A percentile compares a stretch with the other conserved stretches of the same genome.
These are phyloP conservation scores for Pseudisothecium myosuroides DNA, from an alignment of 225 moss, liverwort and hornwort genomes.

Conservation along the genomic window DNA sequence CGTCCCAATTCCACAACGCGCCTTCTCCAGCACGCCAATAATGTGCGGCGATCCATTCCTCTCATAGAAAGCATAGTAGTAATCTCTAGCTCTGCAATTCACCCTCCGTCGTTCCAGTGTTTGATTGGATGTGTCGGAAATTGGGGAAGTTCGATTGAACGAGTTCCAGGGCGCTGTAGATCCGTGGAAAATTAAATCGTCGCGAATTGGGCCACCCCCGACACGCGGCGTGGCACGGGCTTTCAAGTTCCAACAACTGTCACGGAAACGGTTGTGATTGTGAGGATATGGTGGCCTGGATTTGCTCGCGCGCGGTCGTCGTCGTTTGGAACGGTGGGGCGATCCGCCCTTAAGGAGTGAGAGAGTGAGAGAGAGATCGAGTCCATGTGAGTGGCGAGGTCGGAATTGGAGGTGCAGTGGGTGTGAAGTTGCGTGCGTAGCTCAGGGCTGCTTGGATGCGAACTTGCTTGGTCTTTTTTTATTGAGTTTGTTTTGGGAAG, in stretches of 20 bases:
- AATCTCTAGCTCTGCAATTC: background rate
- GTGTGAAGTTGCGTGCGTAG: background rate
- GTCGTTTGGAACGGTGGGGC: background rate
- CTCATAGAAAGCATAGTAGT: background rate
- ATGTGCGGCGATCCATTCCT: background rate
- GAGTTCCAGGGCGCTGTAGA: background rate
- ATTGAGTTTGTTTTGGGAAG: background rate
- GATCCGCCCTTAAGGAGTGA: background rate
- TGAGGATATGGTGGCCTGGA: background rate
- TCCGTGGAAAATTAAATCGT: background rate
- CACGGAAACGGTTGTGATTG: slow-evolving; percentile 7
- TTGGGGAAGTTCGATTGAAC: background rate
- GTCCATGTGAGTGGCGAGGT: background rate
- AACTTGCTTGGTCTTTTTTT: background rate
- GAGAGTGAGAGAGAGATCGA: background rate
- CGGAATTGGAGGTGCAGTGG: background rate
- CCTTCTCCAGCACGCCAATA: background rate
- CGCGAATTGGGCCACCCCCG: background rate
- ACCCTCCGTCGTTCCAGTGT: background rate
- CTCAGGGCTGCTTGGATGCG: background rate
- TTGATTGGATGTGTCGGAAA: background rate
- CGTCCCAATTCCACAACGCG: background rate
- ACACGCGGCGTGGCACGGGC: background rate
- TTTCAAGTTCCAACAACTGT: background rate
- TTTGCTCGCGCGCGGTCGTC: background rate